Percentiles rank a stretch among this genome's conserved stretches.
Evolutionary conservation across 164 flowering plant species (phyloP).

Genomic region (Vitis cinerea): DNA sequence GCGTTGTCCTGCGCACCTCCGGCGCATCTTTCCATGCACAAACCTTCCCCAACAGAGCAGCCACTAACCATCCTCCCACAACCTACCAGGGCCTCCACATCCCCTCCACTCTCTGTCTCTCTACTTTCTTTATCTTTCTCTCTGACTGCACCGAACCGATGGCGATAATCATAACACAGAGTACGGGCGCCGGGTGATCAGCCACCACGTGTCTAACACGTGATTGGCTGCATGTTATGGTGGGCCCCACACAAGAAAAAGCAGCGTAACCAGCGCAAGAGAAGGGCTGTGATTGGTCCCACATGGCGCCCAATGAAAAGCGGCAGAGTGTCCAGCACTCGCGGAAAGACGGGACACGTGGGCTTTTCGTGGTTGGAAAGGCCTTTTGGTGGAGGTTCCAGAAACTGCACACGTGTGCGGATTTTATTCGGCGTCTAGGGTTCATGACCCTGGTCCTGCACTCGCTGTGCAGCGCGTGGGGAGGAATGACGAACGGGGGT

Average conservation of each 20-base stretch:
- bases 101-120: slow-evolving; percentile 13
- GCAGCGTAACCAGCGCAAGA: background rate
- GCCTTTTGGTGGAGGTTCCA: slow-evolving; percentile 2
- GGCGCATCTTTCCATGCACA: slow-evolving; percentile 8
- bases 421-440: too few species aligned
- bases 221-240: slow-evolving; percentile 12
- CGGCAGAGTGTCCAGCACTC: slow-evolving; percentile 2
- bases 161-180: slow-evolving; percentile 15
- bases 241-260: background rate
- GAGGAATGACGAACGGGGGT: too few species aligned
- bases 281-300: background rate
- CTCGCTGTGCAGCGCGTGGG: too few species aligned
- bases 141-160: background rate
- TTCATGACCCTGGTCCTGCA: too few species aligned
- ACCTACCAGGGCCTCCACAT: slow-evolving; percentile 4
- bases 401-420: background rate
- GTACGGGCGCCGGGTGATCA: background rate
- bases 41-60: slow-evolving; percentile 7
- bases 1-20: slow-evolving; percentile 11
- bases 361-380: background rate
- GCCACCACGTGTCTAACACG: slow-evolving; percentile 20
- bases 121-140: background rate
- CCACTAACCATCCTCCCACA: slow-evolving; percentile 7
- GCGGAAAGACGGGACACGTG: slow-evolving; percentile 8
- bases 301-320: background rate